Percentiles rank a stretch among this genome's conserved stretches.
These are phyloP conservation scores for Chiua sp. DNA, from an alignment of 1,284 basidiomycete species.

Conservation along the genomic window DNA sequence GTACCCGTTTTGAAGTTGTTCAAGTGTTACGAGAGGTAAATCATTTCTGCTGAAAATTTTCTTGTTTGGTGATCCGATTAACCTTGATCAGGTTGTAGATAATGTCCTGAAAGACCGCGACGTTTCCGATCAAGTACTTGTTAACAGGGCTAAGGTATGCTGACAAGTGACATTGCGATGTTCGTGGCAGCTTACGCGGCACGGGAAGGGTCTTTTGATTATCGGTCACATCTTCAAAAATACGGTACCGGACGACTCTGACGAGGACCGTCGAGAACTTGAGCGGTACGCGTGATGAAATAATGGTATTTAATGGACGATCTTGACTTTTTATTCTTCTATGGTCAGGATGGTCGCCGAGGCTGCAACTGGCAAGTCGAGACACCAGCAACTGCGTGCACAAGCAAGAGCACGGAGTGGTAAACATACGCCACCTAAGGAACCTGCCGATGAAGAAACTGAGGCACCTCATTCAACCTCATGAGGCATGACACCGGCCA, in stretches of 20 bases:
- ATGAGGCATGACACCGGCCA: slow-evolving; percentile 13
- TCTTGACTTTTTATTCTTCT: slow-evolving; percentile 4
- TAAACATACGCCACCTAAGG: slow-evolving; percentile 28
- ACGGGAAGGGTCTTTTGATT: slow-evolving; percentile 72
- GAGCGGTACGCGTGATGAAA: slow-evolving; percentile 63
- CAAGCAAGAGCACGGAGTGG: slow-evolving; percentile 44
- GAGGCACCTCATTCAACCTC: slow-evolving; percentile 12
- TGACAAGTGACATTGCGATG: not conserved
- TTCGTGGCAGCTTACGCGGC: slow-evolving; percentile 11
- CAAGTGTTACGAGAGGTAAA: slow-evolving; percentile 78
- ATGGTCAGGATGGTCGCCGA: slow-evolving; percentile 68
- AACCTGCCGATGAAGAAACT: slow-evolving; percentile 21
- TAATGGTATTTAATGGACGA: not conserved
- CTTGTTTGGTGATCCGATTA: not conserved
- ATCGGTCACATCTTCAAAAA: slow-evolving; percentile 89
- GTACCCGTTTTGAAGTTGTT: slow-evolving; percentile 90
- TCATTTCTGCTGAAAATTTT: not conserved
- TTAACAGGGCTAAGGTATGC: slow-evolving; percentile 82
- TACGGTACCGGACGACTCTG: slow-evolving; percentile 84
- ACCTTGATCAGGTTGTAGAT: slow-evolving; percentile 66
- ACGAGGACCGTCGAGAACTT: slow-evolving; percentile 90
- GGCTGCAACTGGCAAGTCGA: slow-evolving; percentile 68
- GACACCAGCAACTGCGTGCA: slow-evolving; percentile 50
- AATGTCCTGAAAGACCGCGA: slow-evolving; percentile 81
- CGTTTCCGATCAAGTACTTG: slow-evolving; percentile 69